Evolutionary conservation across 306 rosid species (phyloP).

Genomic region (Castanea mollissima): DNA sequence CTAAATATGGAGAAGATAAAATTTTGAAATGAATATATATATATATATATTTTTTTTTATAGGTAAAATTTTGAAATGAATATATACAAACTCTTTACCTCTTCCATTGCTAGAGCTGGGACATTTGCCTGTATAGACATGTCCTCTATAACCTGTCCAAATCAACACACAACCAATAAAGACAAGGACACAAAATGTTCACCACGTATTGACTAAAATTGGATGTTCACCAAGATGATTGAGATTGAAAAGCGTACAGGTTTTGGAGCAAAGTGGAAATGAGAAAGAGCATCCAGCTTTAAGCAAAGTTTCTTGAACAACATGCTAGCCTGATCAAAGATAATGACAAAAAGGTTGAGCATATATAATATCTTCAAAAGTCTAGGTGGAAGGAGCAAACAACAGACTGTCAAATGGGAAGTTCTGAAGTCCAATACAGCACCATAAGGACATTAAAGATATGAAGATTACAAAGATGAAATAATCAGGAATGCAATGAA

Average conservation of each 20-base stretch:
- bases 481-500: not conserved
- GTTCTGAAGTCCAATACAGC: slow-evolving; percentile 2
- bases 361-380: slow-evolving; percentile 2
- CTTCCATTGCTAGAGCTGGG: slow-evolving; percentile 99
- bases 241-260: slow-evolving; percentile 57
- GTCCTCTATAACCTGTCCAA: slow-evolving; percentile 82
- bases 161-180: slow-evolving; percentile 23
- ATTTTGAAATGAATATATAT: not conserved
- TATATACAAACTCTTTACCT: slow-evolving; percentile 48
- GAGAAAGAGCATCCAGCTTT: slow-evolving; percentile 93
- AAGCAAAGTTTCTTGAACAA: slow-evolving; percentile 74
- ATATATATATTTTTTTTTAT: too few relatives aligned
- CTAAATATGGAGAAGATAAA: slow-evolving; percentile 3
- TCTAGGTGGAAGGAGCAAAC: not conserved
- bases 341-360: slow-evolving; percentile 24
- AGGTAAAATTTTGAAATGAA: slow-evolving; percentile 1
- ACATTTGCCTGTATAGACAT: slow-evolving; percentile 73
- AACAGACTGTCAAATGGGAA: not conserved
- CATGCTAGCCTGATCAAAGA: slow-evolving; percentile 64
- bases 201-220: not conserved
- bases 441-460: slow-evolving; percentile 15
- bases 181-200: not conserved
- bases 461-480: slow-evolving; percentile 1
- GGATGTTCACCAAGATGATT: slow-evolving; percentile 1
- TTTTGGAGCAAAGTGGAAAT: slow-evolving; percentile 89